Evolutionary conservation across 140 eudicot genomes (phyloP), one percentile per base, ranked within the genome.

Genomic region (Erigeron philadelphicus): DNA sequence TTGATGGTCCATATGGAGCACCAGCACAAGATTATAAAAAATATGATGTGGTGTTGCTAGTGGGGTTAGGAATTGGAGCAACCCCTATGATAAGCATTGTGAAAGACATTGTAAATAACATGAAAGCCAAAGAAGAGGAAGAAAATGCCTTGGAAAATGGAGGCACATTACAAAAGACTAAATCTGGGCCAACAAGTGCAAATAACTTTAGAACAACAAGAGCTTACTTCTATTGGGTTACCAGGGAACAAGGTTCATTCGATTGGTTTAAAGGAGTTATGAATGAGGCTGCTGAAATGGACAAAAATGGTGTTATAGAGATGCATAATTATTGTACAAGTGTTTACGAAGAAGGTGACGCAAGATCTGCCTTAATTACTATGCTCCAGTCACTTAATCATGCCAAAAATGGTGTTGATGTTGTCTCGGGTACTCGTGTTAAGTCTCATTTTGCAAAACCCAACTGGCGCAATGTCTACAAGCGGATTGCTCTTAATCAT

Each of bases 1-100:
- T 91, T 12, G 97, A 88, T 42, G 97, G 97, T 3, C 97, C 97
- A 61, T 91, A 91, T 12, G 97, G 96, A 52, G 97, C 97, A 63
- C 90, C 97, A 12, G 87, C 97, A 65, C 97, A 91, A 84, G 96
- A 91, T 80, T 86, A 91, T 85, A 84, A 83, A 60, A 81, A 91
- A 64, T 91, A 91, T 23, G 96, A 91, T 0, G 90, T 91, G 61
- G 87, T 88, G 12, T 71, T 88, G 55, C 74, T 88, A 60, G 88
- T 88, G 19, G 96, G 96, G 2, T 85, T 88, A 46, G 93, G 96
- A 31, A 88, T 85, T 11, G 96, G 96, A 56, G 96, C 96, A 16
- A 88, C 96, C 16, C 96, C 96, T 1, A 85, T 88, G 89, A 85
- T 88, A 52, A 88, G 96, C 60, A 83, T 88, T 6, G 88, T 91